Evolutionary conservation across 495 filamentous ascomycete species (phyloP), one percentile per base, ranked within the genome.

Genomic region (Aspergillus cristatus): DNA sequence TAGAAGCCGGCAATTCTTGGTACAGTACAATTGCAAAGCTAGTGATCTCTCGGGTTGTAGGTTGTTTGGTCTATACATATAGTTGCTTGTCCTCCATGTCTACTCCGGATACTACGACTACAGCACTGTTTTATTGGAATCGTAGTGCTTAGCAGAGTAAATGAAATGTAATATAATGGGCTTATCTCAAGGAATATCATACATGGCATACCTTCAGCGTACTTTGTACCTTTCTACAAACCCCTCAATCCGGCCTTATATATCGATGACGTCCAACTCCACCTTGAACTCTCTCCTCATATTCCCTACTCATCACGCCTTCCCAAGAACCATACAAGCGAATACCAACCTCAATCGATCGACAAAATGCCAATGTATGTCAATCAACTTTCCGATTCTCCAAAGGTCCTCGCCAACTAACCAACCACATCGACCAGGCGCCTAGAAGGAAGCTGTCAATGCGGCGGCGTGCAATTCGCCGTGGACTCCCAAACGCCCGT

Each of bases 401-500:
- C 20, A 22, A 35, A 7, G 4, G 13, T n/a, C 12, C 5, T 18
- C 7, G 22, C 13, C 5, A 22, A 2, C 37, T 13, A 25, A 18
- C 3, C 32, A 12, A 7, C 13, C 25, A 17, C 25, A 16, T 13
- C 11, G 12, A 45, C 34, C 43, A 72, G 67, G 60, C 61, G 56
- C 45, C 65, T 73, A n/a, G 54, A 68, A 37, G 71, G 72, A 44
- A 70, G 63, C 48, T 75, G 70, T 53, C 71, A 74, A 47, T 74
- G 71, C 42, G 70, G 71, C 34, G 51, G 56, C 32, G 54, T 76
- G 25, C 57, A 71, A 57, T 76, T 76, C 47, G 60, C 55, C 7
- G 54, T 75, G 16, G 46, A 71, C 28, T 74, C 70, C 1, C 53
- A 62, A 15, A 74, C 73, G 0, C 71, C 72, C 3, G 69, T 74